Base-by-base conservation (phyloP, 441 rosid species). In the Gossypium schwendimanii region DNA sequence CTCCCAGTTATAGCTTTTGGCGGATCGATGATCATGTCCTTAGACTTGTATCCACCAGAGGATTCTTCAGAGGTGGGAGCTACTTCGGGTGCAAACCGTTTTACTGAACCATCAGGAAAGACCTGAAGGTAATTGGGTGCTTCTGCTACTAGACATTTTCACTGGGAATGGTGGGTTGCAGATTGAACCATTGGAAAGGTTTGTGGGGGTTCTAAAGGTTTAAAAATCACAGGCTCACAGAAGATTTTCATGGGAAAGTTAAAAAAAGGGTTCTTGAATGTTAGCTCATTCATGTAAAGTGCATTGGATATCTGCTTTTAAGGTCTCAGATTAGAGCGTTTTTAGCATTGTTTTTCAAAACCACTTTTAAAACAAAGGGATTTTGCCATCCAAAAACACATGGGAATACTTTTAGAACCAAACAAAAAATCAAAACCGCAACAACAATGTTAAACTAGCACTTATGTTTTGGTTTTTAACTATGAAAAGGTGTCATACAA, bases 51-150 rank as follows among this genome's bases (percentile, higher is more conserved):
- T 12, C 81, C 82, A 21, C 28, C 17, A 0, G 58, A 33, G 1
- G 81, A 50, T 33, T 77, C 78, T 21, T 28, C 17, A 15, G 84
- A 80, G 73, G 81, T 41, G 10, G 83, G 74, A 45, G 75, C 76
- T 21, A 49, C 59, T 66, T 78, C 84, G 0, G 80, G 87, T 5
- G 74, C 33, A 20, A 84, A 76, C 23, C 90, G 87, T 65, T 76
- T 76, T 28, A 84, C 84, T 0, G 81, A 78, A 14, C 87, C 87
- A 52, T 86, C 87, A 20, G 90, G 84, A n/a, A 83, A 84, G 61
- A 87, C 87, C 69, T 81, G 90, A 20, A 89, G 74, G 64, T 44
- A 87, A 50, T 79, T 87, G 0, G 86, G 88, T 21, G 83, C 82
- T 82, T 87, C 89, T 39, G 78, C 86, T 7, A 79, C 68, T 5